Evolutionary conservation across 441 rosid species (phyloP), one percentile per base, ranked within the genome.

Genomic region (Syzygium malaccense): DNA sequence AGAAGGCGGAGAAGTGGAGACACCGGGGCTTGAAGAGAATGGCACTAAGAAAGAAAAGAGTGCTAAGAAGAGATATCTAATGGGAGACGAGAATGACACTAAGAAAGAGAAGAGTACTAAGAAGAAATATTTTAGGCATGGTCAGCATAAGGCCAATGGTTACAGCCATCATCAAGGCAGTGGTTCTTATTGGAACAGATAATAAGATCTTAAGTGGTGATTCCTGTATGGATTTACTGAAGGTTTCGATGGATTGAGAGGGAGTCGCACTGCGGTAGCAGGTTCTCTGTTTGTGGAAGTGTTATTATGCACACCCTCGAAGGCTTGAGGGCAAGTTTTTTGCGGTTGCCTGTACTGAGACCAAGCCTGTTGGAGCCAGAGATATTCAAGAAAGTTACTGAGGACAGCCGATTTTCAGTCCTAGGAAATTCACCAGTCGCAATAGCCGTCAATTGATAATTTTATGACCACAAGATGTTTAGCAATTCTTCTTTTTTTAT

Each of bases 21-120:
- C 80, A 23, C 56, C 55, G 33, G n/a, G 33, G 78, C 71, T 55
- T 45, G 92, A 89, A 80, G 94, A 92, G 87, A 88, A 62, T 84
- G 88, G 88, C 51, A 91, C 86, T 8, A 91, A 88, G 90, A 92
- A 90, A 84, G 94, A 86, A 66, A 91, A 85, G 87, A 85, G 90
- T 79, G 6, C 54, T 26, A 92, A 91, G 86, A 95, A 87, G 89
- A 89, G 92, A 88, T 89, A 87, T 25, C 60, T 87, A 87, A 88
- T 93, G 64, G 87, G 53, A 55, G 89, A 89, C 62, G 94, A 92
- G 87, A 89, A 57, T 84, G 88, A 88, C 51, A 91, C 86, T 10
- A 91, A 88, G 90, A 92, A 90, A 84, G 94, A 86, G 66, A 91
- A 87, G 87, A 85, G 90, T 85, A 7, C 54, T 33, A 92, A 91